These are phyloP conservation scores for Colletotrichum sojae DNA, from an alignment of 2,329 filamentous ascomycete species.

Conservation along the genomic window DNA sequence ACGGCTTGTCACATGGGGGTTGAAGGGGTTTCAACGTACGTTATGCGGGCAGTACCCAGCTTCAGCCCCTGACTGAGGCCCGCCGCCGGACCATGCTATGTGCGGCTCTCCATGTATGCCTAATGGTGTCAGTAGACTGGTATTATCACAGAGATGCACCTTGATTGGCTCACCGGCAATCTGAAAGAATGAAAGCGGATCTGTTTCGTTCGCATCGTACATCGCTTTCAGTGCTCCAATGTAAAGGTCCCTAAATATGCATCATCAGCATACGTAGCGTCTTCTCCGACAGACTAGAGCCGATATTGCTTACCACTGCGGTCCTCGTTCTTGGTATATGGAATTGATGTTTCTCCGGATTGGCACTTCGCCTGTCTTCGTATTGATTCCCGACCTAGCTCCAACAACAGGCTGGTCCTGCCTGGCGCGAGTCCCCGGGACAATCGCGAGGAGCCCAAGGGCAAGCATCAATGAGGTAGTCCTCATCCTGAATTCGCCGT, in stretches of 20 bases:
- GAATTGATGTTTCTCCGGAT: conserved; percentile 63
- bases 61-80: conserved; percentile 34
- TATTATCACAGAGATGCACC: too few relatives aligned
- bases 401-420: conserved; percentile 53
- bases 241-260: conserved; percentile 61
- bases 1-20: neutral
- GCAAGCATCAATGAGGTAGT: neutral
- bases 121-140: conserved; percentile 43
- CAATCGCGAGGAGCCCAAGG: conserved; percentile 18
- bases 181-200: conserved; percentile 71
- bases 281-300: too few relatives aligned
- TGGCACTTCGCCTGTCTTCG: conserved; percentile 57
- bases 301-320: conserved; percentile 58
- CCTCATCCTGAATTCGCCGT: conserved; percentile 6
- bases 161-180: conserved; percentile 64
- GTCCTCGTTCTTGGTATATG: conserved; percentile 56
- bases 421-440: conserved; percentile 6
- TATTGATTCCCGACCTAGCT: conserved; percentile 52
- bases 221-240: conserved; percentile 71
- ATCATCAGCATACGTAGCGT: too few relatives aligned
- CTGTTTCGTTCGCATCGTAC: conserved; percentile 63
- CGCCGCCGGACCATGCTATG: conserved; percentile 59
- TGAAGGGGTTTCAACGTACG: conserved; percentile 16
- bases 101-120: conserved; percentile 76
- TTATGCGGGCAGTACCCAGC: conserved; percentile 42